A percentile compares a stretch with the other conserved stretches of the same genome.
Conservation (phyloP, 2,329 filamentous ascomycete species). For the Botrytis porri region DNA sequence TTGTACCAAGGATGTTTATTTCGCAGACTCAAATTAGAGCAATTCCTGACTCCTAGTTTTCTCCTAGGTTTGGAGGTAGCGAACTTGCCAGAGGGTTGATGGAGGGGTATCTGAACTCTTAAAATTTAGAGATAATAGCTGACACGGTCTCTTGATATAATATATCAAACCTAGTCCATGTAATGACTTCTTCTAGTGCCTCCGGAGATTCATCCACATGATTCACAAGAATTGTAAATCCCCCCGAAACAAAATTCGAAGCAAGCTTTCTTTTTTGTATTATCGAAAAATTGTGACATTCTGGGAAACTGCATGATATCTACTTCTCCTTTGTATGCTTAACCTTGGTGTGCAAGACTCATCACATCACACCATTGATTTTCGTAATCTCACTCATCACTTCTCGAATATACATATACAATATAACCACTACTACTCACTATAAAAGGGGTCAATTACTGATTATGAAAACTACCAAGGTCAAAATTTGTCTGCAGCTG, state of each 20-base stretch:
- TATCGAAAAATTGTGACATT: no score
- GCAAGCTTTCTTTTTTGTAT: no score
- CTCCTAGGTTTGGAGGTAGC: background rate
- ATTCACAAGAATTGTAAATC: slow-evolving; percentile 30
- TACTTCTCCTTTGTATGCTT: no score
- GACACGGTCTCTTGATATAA: slow-evolving; percentile 27
- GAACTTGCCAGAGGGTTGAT: background rate
- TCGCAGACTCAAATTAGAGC: background rate
- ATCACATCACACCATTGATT: no score
- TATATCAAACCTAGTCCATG: slow-evolving; percentile 31
- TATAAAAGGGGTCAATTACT: no score
- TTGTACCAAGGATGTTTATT: background rate
- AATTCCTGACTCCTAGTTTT: background rate
- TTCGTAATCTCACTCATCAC: no score
- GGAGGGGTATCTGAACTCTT: background rate
- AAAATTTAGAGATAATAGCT: background rate
- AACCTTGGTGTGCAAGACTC: no score
- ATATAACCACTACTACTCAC: no score
- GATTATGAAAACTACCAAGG: no score
- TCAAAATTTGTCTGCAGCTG: no score
- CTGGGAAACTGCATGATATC: no score
- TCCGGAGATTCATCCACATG: slow-evolving; percentile 16
- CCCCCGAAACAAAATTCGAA: slow-evolving; percentile 22
- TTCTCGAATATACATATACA: no score
- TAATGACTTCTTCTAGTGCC: slow-evolving; percentile 29